phyloP scores from a whole-genome alignment of 805 yeast genomes.

The Zygosaccharomyces bailii region DNA sequence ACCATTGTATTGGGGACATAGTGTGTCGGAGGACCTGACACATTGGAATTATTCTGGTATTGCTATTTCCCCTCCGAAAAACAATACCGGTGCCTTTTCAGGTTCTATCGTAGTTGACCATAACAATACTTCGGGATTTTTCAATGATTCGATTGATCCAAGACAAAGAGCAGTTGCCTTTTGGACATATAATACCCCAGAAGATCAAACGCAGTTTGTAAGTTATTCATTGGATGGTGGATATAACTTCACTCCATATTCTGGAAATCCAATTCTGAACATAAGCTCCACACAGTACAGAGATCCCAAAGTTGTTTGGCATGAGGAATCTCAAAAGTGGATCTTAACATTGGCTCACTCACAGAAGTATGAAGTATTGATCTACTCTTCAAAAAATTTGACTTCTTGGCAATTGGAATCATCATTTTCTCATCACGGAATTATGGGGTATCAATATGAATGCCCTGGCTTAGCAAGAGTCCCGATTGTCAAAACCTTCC shows the following conservation, averaged over 20 bases:
- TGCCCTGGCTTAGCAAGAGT: slow-evolving; percentile 40
- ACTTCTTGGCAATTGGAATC: slow-evolving; percentile 32
- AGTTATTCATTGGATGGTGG: slow-evolving; percentile 40
- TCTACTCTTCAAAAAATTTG: slow-evolving; percentile 32
- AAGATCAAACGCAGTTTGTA: slow-evolving; percentile 34
- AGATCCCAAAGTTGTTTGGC: slow-evolving; percentile 39
- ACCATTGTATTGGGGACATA: slow-evolving; percentile 44
- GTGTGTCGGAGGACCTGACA: slow-evolving; percentile 36
- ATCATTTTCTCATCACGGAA: slow-evolving; percentile 29
- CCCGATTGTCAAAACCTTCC: no score
- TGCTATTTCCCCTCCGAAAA: slow-evolving; percentile 33
- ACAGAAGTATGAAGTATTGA: slow-evolving; percentile 31
- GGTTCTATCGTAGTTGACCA: slow-evolving; percentile 40
- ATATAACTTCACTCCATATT: slow-evolving; percentile 33
- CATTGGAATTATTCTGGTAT: slow-evolving; percentile 36
- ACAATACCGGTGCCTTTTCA: slow-evolving; percentile 36
- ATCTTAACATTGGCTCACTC: slow-evolving; percentile 33
- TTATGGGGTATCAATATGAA: slow-evolving; percentile 40
- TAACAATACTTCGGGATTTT: slow-evolving; percentile 39
- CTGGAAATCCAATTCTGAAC: slow-evolving; percentile 35
- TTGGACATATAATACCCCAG: slow-evolving; percentile 34
- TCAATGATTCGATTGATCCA: slow-evolving; percentile 27
- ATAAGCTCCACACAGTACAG: slow-evolving; percentile 33
- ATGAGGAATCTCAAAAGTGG: slow-evolving; percentile 33
- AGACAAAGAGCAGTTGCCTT: slow-evolving; percentile 39